Evolutionary conservation across 2,329 filamentous ascomycete genomes (phyloP).

Genomic region (Didymellaceae sp.): DNA sequence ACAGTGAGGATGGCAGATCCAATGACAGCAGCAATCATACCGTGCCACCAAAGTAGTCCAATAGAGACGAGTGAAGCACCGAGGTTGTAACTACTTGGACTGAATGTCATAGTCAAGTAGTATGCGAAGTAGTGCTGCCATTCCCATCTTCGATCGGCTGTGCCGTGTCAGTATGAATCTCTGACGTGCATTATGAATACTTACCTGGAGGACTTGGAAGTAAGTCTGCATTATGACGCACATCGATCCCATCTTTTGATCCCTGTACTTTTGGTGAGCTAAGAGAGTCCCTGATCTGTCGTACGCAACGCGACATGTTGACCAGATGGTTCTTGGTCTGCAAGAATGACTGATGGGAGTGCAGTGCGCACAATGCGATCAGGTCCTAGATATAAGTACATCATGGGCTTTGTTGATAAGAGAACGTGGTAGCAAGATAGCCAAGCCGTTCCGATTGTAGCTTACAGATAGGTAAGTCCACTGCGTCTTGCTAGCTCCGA

Average conservation of each 20-base stretch:
- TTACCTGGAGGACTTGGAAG: slow-evolving; percentile 28
- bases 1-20: slow-evolving; percentile 25
- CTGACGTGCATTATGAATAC: neutral
- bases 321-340: neutral
- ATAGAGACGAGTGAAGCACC: slow-evolving; percentile 28
- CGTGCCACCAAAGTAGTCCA: slow-evolving; percentile 29
- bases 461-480: neutral
- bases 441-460: neutral
- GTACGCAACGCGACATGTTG: neutral
- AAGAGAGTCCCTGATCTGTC: neutral
- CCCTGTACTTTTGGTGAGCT: slow-evolving; percentile 39
- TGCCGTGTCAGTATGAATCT: neutral
- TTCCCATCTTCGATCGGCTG: slow-evolving; percentile 26
- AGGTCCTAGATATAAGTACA: neutral
- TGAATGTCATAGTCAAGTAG: slow-evolving; percentile 28
- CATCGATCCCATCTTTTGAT: slow-evolving; percentile 13
- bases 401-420: neutral
- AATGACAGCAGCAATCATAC: slow-evolving; percentile 26
- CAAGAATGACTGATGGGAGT: neutral
- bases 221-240: slow-evolving; percentile 27
- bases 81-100: slow-evolving; percentile 27
- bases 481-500: too few relatives aligned
- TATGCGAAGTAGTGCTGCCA: slow-evolving; percentile 33
- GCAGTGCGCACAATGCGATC: neutral
- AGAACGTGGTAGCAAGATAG: neutral